phyloP scores from a whole-genome alignment of 371 early-diverging fungal genomes.

The Agmasoma carcini region DNA sequence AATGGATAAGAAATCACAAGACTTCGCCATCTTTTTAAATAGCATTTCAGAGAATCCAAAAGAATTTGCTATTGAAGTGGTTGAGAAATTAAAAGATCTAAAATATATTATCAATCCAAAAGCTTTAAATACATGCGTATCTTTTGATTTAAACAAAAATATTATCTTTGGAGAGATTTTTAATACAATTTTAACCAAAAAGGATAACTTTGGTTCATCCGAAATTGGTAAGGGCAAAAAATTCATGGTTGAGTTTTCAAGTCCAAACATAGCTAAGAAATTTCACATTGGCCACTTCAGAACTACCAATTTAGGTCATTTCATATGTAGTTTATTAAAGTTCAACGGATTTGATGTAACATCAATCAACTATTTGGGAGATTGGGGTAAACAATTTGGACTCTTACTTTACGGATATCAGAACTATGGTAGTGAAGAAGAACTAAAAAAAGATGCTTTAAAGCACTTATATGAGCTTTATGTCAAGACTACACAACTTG shows the following conservation, averaged over 20 bases:
- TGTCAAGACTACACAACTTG: constrained; percentile 69
- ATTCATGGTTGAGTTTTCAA: constrained; percentile 75
- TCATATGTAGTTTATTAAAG: constrained; percentile 65
- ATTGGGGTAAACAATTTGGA: constrained; percentile 99
- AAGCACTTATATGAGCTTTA: constrained; percentile 82
- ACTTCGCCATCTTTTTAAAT: constrained; percentile 35
- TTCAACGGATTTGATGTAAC: constrained; percentile 70
- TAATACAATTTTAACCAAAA: constrained; percentile 11
- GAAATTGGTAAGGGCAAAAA: constrained; percentile 57
- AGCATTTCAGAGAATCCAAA: constrained; percentile 14
- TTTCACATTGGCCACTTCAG: constrained; percentile 98
- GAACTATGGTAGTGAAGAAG: constrained; percentile 64
- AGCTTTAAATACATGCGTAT: constrained; percentile 5
- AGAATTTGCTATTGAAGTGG: constrained; percentile 12
- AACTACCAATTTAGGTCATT: constrained; percentile 89
- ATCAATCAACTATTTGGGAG: constrained; percentile 91
- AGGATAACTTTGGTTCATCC: constrained; percentile 35
- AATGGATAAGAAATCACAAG: constrained; percentile 8
- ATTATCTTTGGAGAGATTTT: constrained; percentile 20
- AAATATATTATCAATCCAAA: constrained; percentile 16
- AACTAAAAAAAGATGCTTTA: constrained; percentile 69
- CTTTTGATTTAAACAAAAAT: constrained; percentile 35
- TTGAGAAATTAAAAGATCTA: constrained; percentile 5
- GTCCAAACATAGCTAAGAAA: constrained; percentile 97
- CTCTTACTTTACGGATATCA: constrained; percentile 77